A percentile compares a stretch with the other conserved stretches of the same genome.
These are phyloP conservation scores for Amaranthus palmeri DNA, from an alignment of 148 eudicot genomes.

Conservation along the genomic window DNA sequence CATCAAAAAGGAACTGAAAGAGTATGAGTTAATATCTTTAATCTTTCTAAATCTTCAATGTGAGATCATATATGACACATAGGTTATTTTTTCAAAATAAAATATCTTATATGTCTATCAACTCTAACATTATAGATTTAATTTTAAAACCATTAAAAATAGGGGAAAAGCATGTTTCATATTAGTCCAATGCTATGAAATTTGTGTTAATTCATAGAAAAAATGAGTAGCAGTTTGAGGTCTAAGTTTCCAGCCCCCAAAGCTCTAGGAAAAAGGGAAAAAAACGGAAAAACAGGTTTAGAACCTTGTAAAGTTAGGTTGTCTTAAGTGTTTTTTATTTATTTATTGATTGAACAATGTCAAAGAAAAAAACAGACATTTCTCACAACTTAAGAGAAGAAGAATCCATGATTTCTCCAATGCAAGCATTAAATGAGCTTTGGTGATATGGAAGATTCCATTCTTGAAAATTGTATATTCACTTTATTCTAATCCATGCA, in stretches of 20 bases:
- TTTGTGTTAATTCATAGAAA: neutral
- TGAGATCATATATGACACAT: too few relatives aligned
- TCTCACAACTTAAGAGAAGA: constrained; percentile 62
- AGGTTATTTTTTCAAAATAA: too few relatives aligned
- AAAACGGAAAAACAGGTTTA: constrained; percentile 38
- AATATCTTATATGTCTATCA: too few relatives aligned
- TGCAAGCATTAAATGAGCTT: constrained; percentile 65
- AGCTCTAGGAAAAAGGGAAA: constrained; percentile 50
- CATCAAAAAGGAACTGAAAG: too few relatives aligned
- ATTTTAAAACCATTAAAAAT: too few relatives aligned
- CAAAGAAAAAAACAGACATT: constrained; percentile 73
- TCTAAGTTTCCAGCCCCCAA: constrained; percentile 39
- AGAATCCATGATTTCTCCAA: constrained; percentile 56
- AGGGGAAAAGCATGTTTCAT: too few relatives aligned
- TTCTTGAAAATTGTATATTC: constrained; percentile 57
- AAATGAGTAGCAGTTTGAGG: constrained; percentile 5
- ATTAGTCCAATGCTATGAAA: neutral
- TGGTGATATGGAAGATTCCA: constrained; percentile 88
- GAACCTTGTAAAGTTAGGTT: constrained; percentile 58
- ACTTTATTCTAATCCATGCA: constrained; percentile 29
- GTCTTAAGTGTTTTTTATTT: constrained; percentile 30
- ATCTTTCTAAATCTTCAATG: too few relatives aligned
- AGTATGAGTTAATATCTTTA: too few relatives aligned
- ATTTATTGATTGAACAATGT: constrained; percentile 36
- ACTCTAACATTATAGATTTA: too few relatives aligned